Evolutionary conservation across 2,329 filamentous ascomycete genomes (phyloP), one percentile per base, ranked within the genome.

Genomic region (Neoascochyta sp.): DNA sequence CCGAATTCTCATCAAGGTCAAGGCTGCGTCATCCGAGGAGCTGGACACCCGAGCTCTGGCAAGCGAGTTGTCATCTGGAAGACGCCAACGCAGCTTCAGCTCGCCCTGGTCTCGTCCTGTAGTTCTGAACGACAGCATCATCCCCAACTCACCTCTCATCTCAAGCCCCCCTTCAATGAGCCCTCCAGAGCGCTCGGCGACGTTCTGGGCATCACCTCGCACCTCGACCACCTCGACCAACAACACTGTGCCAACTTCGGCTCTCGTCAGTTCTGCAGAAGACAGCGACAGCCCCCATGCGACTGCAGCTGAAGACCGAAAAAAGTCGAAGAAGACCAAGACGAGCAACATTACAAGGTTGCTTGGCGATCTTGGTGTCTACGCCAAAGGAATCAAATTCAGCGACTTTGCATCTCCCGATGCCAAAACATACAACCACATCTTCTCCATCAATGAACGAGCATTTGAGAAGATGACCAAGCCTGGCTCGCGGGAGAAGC

Each of bases 1-100:
- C 50, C 81, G 81, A 22, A 86, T 96, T 34, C 70, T 98, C 33
- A 82, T 96, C 71, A 98, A 98, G 63, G 92, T 95, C 41, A 98
- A 96, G 65, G 83, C 85, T 45, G 80, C 86, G 6, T 73, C 78
- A 46, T 37, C 43, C 9, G 71, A 75, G 24, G 63, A 58, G 5
- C 35, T 55, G n/a, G 56, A 60, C 22, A 43, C 47, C 14, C 67
- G 47, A 22, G 52, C 55, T 18, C 36, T 62, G 16, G 41, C 62
- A 4, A 48, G 42, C 13, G 65, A 70, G 22, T 36, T 54, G 13
- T 46, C 52, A 3, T 57, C 54, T 22, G 50, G 62, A 13, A 63
- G 62, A 27, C 63, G 67, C 19, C 60, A 76, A 41, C 73, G 77
- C 36, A 95, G 89, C 63, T 70, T 93, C 22, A 90, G 83, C 42